A percentile compares a stretch with the other conserved stretches of the same genome.
Evolutionary conservation across 495 filamentous ascomycete species (phyloP).

Genomic region (Lichenothelia convexa): DNA sequence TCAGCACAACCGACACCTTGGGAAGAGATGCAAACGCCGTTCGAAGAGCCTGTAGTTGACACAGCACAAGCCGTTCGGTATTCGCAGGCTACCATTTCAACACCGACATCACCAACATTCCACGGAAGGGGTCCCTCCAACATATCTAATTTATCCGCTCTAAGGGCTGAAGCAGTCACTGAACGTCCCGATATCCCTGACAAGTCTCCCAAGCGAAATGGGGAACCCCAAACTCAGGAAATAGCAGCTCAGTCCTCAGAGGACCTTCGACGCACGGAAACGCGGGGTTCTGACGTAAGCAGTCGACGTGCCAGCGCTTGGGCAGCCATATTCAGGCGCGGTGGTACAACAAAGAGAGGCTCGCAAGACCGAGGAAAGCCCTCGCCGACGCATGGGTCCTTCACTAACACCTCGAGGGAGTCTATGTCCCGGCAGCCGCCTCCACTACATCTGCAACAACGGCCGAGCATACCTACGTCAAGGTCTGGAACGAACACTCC

Average conservation of each 20-base stretch:
- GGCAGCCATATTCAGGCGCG: slow-evolving; percentile 59
- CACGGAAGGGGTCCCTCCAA: slow-evolving; percentile 32
- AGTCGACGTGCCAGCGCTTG: slow-evolving; percentile 31
- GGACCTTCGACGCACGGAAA: neutral
- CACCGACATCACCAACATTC: slow-evolving; percentile 35
- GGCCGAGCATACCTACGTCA: too few species aligned
- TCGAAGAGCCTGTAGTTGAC: slow-evolving; percentile 28
- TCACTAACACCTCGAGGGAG: slow-evolving; percentile 76
- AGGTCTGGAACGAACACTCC: slow-evolving; percentile 31
- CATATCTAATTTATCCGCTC: slow-evolving; percentile 35
- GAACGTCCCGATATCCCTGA: too few species aligned
- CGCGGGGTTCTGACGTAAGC: slow-evolving; percentile 24
- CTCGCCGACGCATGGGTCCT: slow-evolving; percentile 29
- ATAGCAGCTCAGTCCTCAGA: too few species aligned
- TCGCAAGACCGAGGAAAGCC: slow-evolving; percentile 37
- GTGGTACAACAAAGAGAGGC: slow-evolving; percentile 35
- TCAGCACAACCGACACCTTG: slow-evolving; percentile 15
- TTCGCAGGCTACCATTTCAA: slow-evolving; percentile 36
- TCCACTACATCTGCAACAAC: slow-evolving; percentile 22
- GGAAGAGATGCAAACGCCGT: slow-evolving; percentile 14
- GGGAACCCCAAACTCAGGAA: too few species aligned
- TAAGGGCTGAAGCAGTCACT: slow-evolving; percentile 15
- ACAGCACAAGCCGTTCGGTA: slow-evolving; percentile 29
- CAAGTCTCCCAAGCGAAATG: too few species aligned
- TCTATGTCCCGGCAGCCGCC: slow-evolving; percentile 41